Conservation (phyloP, 345 rosid genomes). For the Brassica nigra region DNA sequence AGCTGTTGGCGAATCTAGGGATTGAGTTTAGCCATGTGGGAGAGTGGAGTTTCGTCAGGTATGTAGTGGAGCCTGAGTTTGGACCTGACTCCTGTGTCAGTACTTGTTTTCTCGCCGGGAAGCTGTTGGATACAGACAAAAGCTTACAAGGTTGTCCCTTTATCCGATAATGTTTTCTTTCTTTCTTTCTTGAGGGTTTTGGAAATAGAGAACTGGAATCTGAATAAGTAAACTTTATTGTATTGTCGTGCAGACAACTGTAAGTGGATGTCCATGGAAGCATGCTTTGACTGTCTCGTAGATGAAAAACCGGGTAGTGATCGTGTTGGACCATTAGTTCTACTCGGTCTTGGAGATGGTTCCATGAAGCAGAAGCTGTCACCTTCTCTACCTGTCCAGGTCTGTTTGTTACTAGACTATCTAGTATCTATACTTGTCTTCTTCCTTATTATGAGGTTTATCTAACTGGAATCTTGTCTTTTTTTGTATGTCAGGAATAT, state of each 20-base stretch:
- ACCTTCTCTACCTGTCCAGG: slow-evolving; percentile 62
- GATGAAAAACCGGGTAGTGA: slow-evolving; percentile 59
- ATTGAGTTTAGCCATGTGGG: slow-evolving; percentile 44
- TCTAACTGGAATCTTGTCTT: slow-evolving; percentile 9
- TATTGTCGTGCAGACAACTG: slow-evolving; percentile 48
- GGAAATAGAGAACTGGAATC: not conserved
- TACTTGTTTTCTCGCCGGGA: slow-evolving; percentile 59
- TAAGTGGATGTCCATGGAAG: slow-evolving; percentile 68
- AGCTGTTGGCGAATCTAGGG: slow-evolving; percentile 64
- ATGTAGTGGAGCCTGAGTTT: slow-evolving; percentile 75
- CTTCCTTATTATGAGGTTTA: not conserved
- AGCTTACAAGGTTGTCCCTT: slow-evolving; percentile 50
- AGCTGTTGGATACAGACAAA: slow-evolving; percentile 35
- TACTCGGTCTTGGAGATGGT: slow-evolving; percentile 57
- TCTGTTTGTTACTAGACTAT: slow-evolving; percentile 21
- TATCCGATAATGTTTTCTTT: not conserved
- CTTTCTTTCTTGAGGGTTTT: not conserved
- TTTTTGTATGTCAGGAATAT: slow-evolving; percentile 63
- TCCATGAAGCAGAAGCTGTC: slow-evolving; percentile 43
- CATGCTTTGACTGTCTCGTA: slow-evolving; percentile 55
- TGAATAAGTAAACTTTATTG: not conserved
- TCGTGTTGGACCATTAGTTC: slow-evolving; percentile 66
- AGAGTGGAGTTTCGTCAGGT: slow-evolving; percentile 64
- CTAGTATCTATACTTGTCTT: not conserved
- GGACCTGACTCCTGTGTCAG: slow-evolving; percentile 64